phyloP scores from a whole-genome alignment of 345 rosid genomes.

The Rhodamnia argentea region DNA sequence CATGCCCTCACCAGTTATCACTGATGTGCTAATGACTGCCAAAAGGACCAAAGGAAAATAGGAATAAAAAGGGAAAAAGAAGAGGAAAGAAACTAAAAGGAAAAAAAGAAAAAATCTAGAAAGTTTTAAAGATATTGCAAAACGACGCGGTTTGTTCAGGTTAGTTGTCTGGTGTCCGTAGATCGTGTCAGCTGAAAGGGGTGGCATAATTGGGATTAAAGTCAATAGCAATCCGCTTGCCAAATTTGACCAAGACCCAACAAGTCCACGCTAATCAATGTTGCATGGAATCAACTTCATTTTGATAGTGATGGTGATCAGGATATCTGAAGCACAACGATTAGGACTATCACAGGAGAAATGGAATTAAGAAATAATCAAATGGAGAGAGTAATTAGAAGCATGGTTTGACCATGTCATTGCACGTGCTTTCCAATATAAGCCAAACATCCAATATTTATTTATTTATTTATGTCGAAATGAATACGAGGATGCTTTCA shows the following conservation, averaged over 20 bases:
- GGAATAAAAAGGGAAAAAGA: fast-evolving
- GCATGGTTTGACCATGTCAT: fast-evolving
- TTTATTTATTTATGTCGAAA: neutral
- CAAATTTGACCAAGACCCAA: neutral
- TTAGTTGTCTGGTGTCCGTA: too few relatives aligned
- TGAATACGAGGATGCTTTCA: neutral
- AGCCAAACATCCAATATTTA: neutral
- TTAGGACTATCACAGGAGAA: neutral
- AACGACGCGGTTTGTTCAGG: neutral
- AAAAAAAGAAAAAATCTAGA: too few relatives aligned
- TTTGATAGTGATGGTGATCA: neutral
- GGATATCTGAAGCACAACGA: neutral
- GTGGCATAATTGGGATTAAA: neutral
- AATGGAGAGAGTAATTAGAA: neutral
- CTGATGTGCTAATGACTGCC: fast-evolving
- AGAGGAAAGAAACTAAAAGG: too few relatives aligned
- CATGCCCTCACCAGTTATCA: neutral
- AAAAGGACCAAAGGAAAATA: neutral
- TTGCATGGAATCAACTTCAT: neutral
- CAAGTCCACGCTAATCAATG: neutral
- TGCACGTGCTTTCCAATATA: neutral
- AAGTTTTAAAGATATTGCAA: neutral
- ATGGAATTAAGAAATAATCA: neutral
- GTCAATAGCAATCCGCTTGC: neutral
- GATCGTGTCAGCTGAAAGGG: neutral